Conservation (phyloP, 2,329 filamentous ascomycete genomes). For the Beauveria sp. region DNA sequence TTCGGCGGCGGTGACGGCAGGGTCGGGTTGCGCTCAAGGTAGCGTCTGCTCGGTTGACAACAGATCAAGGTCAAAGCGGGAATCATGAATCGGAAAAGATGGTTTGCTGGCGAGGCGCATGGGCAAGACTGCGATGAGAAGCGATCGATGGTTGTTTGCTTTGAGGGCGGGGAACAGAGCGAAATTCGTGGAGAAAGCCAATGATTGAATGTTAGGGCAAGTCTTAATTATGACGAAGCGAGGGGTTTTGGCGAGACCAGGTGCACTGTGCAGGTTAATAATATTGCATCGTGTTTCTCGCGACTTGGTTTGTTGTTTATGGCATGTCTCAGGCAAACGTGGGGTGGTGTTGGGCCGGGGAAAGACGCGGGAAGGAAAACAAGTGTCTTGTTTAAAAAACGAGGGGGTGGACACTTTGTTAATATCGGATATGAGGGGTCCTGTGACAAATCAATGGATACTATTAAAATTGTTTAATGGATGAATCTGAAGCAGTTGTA, state of each 20-base stretch:
- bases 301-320: constrained; percentile 9
- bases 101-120: neutral
- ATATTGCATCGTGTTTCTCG: neutral
- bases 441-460: neutral
- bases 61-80: neutral
- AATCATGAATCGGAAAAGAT: neutral
- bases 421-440: neutral
- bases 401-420: neutral
- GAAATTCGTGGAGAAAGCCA: neutral
- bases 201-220: neutral
- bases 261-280: neutral
- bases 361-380: neutral
- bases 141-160: neutral
- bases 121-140: neutral
- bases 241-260: neutral
- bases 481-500: neutral
- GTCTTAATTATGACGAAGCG: neutral
- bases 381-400: neutral
- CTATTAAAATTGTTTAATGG: too few species aligned
- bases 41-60: neutral
- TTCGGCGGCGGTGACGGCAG: neutral
- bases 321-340: constrained; percentile 5
- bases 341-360: neutral
- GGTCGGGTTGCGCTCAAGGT: neutral
- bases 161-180: neutral